A percentile compares a stretch with the other conserved stretches of the same genome.
phyloP scores from a whole-genome alignment of 495 filamentous ascomycete genomes.

The Penicillium fimorum region DNA sequence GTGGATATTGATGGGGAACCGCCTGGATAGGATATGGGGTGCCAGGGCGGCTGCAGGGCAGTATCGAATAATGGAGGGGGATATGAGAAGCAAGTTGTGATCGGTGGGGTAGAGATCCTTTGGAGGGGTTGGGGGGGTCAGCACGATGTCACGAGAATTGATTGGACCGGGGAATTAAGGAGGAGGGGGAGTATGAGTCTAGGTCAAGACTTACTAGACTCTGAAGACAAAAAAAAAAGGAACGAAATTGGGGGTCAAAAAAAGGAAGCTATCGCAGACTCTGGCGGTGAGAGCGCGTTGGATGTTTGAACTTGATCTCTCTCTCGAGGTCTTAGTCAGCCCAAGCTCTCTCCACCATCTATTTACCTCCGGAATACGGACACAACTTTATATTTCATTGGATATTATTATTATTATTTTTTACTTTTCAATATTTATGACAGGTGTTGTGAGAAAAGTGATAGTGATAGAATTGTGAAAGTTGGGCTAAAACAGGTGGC shows the following conservation, averaged over 20 bases:
- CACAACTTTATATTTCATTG: background rate
- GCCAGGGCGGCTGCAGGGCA: slow-evolving; percentile 15
- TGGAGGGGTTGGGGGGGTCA: slow-evolving; percentile 33
- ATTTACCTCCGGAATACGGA: no score
- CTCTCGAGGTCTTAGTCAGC: slow-evolving; percentile 23
- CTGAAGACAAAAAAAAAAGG: slow-evolving; percentile 5
- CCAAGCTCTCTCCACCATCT: slow-evolving; percentile 1
- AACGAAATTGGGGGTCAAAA: slow-evolving; percentile 10
- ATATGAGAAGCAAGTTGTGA: slow-evolving; percentile 9
- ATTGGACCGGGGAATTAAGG: slow-evolving; percentile 8
- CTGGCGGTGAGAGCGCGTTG: slow-evolving; percentile 36
- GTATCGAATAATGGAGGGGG: slow-evolving; percentile 6
- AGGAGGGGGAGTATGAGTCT: background rate
- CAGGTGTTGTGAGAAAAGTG: background rate
- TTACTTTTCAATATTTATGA: background rate
- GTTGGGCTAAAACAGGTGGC: background rate
- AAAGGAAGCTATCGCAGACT: slow-evolving; percentile 19
- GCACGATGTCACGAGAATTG: slow-evolving; percentile 12
- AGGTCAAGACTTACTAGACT: slow-evolving; percentile 1
- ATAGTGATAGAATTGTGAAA: background rate
- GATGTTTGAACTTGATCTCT: slow-evolving; percentile 8
- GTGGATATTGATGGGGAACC: slow-evolving; percentile 6
- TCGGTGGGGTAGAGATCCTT: slow-evolving; percentile 31
- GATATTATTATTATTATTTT: background rate
- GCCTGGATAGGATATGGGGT: slow-evolving; percentile 10